These are phyloP conservation scores for Aspergillus coremiiformis DNA, from an alignment of 495 filamentous ascomycete species.

Conservation along the genomic window DNA sequence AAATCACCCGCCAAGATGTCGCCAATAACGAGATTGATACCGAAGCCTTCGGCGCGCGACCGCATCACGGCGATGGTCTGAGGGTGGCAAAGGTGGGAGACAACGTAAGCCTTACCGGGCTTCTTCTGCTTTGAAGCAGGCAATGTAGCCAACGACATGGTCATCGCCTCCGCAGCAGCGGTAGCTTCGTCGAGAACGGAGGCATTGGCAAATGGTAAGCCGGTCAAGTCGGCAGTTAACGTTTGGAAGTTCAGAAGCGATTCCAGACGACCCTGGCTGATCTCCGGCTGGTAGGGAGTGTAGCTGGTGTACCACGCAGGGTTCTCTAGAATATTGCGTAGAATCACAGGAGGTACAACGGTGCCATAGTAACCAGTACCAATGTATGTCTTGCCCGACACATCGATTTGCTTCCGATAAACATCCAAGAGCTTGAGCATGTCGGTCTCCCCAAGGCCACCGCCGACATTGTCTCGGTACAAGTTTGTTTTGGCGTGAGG, in stretches of 20 bases:
- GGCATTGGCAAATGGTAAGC: constrained; percentile 84
- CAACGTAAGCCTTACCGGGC: constrained; percentile 70
- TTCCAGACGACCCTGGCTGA: constrained; percentile 90
- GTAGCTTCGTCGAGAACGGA: constrained; percentile 91
- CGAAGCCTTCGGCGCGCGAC: constrained; percentile 89
- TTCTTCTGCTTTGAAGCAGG: constrained; percentile 66
- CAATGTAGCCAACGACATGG: constrained; percentile 75
- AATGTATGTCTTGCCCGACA: constrained; percentile 57
- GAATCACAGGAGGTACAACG: constrained; percentile 82
- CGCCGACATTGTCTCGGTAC: constrained; percentile 40
- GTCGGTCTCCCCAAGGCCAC: constrained; percentile 59
- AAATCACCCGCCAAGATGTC: constrained; percentile 61
- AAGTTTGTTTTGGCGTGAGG: constrained; percentile 34
- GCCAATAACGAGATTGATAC: constrained; percentile 65
- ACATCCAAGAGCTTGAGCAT: constrained; percentile 55
- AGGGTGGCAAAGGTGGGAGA: constrained; percentile 76
- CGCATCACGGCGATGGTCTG: constrained; percentile 83
- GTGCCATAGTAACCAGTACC: constrained; percentile 87
- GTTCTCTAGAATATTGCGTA: constrained; percentile 87
- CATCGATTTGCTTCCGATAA: constrained; percentile 59
- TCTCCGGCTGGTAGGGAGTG: constrained; percentile 97
- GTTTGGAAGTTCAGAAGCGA: constrained; percentile 97
- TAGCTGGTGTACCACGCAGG: constrained; percentile 99
- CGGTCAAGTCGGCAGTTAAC: constrained; percentile 83
- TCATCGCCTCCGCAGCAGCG: constrained; percentile 96